A percentile compares a stretch with the other conserved stretches of the same genome.
Conservation (phyloP, 306 rosid species). For the Acmispon strigosus region DNA sequence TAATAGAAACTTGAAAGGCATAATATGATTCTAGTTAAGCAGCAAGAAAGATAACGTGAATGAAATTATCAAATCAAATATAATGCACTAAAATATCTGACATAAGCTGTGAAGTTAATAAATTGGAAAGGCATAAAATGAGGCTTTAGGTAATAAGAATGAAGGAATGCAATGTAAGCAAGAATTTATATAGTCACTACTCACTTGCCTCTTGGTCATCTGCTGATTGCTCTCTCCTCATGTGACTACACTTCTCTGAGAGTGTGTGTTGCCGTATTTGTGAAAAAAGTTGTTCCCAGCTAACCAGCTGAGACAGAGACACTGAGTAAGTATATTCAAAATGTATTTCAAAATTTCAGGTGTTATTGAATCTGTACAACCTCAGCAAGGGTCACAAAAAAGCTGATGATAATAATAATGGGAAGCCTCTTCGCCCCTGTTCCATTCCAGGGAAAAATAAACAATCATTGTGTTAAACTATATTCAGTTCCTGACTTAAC, state of each 20-base stretch:
- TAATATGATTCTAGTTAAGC: neutral
- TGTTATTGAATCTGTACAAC: conserved; percentile 13
- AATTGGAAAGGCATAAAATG: neutral
- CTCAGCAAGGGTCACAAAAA: conserved; percentile 2
- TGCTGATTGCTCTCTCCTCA: neutral
- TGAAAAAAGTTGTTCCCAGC: conserved; percentile 11
- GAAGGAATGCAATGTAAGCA: neutral
- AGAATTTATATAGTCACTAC: conserved; percentile 14
- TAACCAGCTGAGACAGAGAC: neutral
- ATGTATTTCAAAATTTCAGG: conserved; percentile 9
- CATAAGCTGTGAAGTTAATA: neutral
- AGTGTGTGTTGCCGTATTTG: neutral
- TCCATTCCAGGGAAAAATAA: neutral
- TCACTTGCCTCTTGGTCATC: conserved; percentile 40
- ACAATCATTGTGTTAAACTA: conserved; percentile 8
- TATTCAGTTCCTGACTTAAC: conserved; percentile 54
- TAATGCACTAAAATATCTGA: neutral
- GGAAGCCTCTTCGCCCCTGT: conserved; percentile 11
- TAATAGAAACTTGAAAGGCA: neutral
- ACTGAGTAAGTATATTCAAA: neutral
- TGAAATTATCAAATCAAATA: neutral
- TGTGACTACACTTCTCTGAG: neutral
- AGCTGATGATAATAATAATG: neutral
- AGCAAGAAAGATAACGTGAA: neutral
- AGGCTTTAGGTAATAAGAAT: conserved; percentile 7